Base-by-base conservation (phyloP, 208 protist genomes). In the Acanthamoeba castellanii region DNA sequence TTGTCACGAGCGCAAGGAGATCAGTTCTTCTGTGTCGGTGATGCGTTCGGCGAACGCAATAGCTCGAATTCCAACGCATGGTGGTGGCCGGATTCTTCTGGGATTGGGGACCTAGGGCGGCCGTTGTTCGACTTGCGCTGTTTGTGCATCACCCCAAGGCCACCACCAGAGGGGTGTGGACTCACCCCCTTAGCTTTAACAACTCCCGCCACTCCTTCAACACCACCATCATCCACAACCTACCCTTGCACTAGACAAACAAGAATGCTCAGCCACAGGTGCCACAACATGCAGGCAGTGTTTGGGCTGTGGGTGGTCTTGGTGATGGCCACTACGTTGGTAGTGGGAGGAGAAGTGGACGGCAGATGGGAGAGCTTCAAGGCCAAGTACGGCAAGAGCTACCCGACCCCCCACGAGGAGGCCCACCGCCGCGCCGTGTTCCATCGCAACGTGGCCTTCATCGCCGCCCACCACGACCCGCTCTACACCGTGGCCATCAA, bases 401-500 rank as follows among this genome's bases (percentile, higher is more conserved):
- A 72, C 66, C 11, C n/a, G 66, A 37, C 66, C n/a, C 0, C 9
- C 0, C 9, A 27, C 22, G 66, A 72, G 66, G 66, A 72, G 22
- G n/a, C 30, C 7, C 66, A 30, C 22, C 66, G 66, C 11, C 66
- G 66, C 66, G 66, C n/a, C n/a, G 66, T 72, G 9, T 72, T 72
- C 66, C n/a, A 72, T 27, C 66, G 66, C 66, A 72, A 72, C 66
- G 9, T 72, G 18, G 66, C 66, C 66, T 72, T 72, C 66, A 72
- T 72, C n/a, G 27, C 3, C 20, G 8, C 64, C 27, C 64, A 70
- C n/a, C 4, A 32, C 64, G 16, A 18, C n/a, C 64, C 64, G 5
- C n/a, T 27, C 64, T 70, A 70, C n/a, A 3, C 4, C 5, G 27
- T 70, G 64, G 74, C 74, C 45, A 3, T 52, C 74, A 84, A 84